These are phyloP conservation scores for Pelargonium cotyledonis DNA, from an alignment of 441 rosid genomes.

Conservation along the genomic window DNA sequence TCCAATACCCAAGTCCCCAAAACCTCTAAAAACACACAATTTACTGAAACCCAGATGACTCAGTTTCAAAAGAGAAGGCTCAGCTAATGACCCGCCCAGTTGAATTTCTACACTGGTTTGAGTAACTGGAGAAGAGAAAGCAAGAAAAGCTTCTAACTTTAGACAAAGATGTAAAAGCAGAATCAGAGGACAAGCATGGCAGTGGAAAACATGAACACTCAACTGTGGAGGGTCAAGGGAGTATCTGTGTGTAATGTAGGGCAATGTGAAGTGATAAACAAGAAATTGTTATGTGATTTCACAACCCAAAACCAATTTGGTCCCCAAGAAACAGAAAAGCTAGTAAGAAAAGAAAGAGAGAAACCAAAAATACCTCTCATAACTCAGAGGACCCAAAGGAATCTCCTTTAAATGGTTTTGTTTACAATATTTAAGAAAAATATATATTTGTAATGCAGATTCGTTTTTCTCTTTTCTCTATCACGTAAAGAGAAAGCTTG, in stretches of 20 bases:
- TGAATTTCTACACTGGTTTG: too few relatives aligned
- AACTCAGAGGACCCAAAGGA: conserved; percentile 23
- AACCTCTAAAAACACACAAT: conserved; percentile 22
- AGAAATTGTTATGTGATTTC: not conserved
- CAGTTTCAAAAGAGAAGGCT: not conserved
- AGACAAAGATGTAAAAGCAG: not conserved
- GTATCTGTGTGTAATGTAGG: not conserved
- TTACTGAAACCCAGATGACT: conserved; percentile 14
- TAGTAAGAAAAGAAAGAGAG: not conserved
- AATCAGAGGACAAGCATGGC: too few relatives aligned
- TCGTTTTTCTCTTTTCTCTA: conserved; percentile 14
- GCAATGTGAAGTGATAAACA: not conserved
- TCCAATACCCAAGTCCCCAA: conserved; percentile 24
- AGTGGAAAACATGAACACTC: not conserved
- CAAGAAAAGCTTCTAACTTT: not conserved
- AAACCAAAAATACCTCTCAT: conserved; percentile 22
- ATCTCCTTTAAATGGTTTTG: conserved; percentile 23
- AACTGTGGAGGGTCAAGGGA: not conserved
- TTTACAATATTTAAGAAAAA: not conserved
- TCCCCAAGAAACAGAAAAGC: not conserved
- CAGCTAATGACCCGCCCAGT: not conserved
- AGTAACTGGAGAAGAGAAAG: too few relatives aligned
- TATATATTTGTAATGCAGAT: not conserved
- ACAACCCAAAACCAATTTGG: not conserved
- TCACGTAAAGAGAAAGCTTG: conserved; percentile 45